These are phyloP conservation scores for Galerina sulciceps DNA, from an alignment of 768 basidiomycete genomes.

Conservation along the genomic window DNA sequence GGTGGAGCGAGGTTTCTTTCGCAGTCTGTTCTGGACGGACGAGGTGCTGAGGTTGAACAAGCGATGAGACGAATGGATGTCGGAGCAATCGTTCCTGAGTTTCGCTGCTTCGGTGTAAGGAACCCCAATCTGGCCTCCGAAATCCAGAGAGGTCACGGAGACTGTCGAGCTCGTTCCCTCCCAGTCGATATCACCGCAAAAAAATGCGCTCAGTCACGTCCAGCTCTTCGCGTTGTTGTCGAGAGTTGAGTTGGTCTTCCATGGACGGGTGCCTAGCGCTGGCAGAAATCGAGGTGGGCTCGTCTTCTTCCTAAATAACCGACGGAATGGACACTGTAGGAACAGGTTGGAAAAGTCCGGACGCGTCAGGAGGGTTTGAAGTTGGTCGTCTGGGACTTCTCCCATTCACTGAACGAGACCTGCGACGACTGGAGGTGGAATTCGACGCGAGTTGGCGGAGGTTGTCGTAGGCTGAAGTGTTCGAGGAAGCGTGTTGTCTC, in stretches of 20 bases:
- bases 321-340: slow-evolving; percentile 8
- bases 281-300: slow-evolving; percentile 11
- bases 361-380: slow-evolving; percentile 1
- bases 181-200: slow-evolving; percentile 53
- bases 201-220: slow-evolving; percentile 28
- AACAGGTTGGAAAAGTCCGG: slow-evolving; percentile 12
- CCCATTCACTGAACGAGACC: not conserved
- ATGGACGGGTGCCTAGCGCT: slow-evolving; percentile 1
- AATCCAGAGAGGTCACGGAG: slow-evolving; percentile 23
- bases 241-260: not conserved
- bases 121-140: slow-evolving; percentile 21
- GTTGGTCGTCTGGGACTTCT: not conserved
- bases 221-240: not conserved
- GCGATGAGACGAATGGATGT: slow-evolving; percentile 30
- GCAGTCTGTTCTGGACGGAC: slow-evolving; percentile 44
- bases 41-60: slow-evolving; percentile 35
- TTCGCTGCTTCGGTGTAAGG: slow-evolving; percentile 33
- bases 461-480: not conserved
- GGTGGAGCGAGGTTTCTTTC: slow-evolving; percentile 39
- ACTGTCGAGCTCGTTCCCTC: slow-evolving; percentile 31
- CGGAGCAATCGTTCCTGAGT: slow-evolving; percentile 42
- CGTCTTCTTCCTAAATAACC: slow-evolving; percentile 22
- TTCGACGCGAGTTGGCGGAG: not conserved
- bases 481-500: slow-evolving; percentile 8
- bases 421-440: not conserved